phyloP scores from a whole-genome alignment of 176 grass and related monocot species.

The Aegilops sharonensis region DNA sequence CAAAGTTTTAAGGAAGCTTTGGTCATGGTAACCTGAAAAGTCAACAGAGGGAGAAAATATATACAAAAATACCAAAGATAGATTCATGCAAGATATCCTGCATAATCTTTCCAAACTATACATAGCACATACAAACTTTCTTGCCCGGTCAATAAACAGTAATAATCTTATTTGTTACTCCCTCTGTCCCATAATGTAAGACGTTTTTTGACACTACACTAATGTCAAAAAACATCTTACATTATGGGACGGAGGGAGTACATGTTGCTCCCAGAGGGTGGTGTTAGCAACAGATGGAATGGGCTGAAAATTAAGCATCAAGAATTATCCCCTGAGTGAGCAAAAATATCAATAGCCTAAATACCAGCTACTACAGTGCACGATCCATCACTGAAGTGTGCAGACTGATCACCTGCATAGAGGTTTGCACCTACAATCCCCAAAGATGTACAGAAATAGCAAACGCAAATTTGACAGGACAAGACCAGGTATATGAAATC shows the following conservation, averaged over 20 bases:
- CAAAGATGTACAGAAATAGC: not conserved
- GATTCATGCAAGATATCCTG: not conserved
- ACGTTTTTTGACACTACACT: too few species aligned
- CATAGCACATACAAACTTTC: not conserved
- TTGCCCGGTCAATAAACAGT: not conserved
- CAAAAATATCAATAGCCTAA: slow-evolving; percentile 14
- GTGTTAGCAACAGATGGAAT: slow-evolving; percentile 1
- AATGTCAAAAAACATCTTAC: too few species aligned
- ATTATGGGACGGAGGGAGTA: too few species aligned
- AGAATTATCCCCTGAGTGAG: not conserved
- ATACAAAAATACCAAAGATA: slow-evolving; percentile 6
- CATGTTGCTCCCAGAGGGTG: not conserved
- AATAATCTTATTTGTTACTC: not conserved
- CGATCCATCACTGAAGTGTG: not conserved
- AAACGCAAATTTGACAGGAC: not conserved
- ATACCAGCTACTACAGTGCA: not conserved
- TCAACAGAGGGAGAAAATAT: slow-evolving; percentile 9
- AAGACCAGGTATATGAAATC: slow-evolving; percentile 7
- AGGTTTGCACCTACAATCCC: slow-evolving; percentile 20
- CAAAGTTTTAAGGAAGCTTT: slow-evolving; percentile 3
- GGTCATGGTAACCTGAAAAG: slow-evolving; percentile 40
- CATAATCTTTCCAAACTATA: slow-evolving; percentile 1
- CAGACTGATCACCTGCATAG: slow-evolving; percentile 23
- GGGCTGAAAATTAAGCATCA: not conserved
- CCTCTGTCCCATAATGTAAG: too few species aligned